Conservation (phyloP, 208 protist species). For the Trypanosoma grayi region DNA sequence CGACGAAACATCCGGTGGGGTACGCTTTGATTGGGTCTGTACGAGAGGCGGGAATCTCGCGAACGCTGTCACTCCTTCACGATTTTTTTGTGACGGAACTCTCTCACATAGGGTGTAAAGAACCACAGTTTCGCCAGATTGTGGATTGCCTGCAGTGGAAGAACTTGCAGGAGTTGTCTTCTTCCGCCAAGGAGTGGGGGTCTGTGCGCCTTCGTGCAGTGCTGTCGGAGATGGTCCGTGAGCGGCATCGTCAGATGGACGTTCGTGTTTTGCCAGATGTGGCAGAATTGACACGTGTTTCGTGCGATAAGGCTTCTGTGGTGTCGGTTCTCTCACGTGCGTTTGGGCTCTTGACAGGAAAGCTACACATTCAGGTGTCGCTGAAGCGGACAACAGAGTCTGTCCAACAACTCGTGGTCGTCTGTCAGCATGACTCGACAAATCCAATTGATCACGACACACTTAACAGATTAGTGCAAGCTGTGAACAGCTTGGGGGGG, state of each 20-base stretch:
- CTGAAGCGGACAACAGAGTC: slow-evolving; percentile 50
- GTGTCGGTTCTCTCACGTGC: slow-evolving; percentile 34
- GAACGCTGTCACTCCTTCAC: slow-evolving; percentile 48
- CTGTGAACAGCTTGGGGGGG: slow-evolving; percentile 50
- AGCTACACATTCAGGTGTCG: slow-evolving; percentile 58
- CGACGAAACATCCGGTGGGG: slow-evolving; percentile 38
- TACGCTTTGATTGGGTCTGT: slow-evolving; percentile 57
- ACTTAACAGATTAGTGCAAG: slow-evolving; percentile 30
- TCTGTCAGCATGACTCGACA: slow-evolving; percentile 42
- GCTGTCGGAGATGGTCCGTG: slow-evolving; percentile 55
- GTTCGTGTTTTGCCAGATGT: slow-evolving; percentile 55
- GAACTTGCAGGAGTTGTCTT: slow-evolving; percentile 49
- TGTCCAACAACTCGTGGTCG: slow-evolving; percentile 51
- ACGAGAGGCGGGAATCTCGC: slow-evolving; percentile 41
- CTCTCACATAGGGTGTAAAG: slow-evolving; percentile 30
- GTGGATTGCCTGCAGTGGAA: slow-evolving; percentile 59
- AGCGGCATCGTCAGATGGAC: slow-evolving; percentile 38
- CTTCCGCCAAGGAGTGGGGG: slow-evolving; percentile 40
- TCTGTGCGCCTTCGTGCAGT: slow-evolving; percentile 42
- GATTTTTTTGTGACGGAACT: slow-evolving; percentile 56
- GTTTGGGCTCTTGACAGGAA: slow-evolving; percentile 47
- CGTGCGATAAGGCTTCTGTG: slow-evolving; percentile 47
- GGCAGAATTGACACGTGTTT: slow-evolving; percentile 41
- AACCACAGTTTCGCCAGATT: slow-evolving; percentile 42
- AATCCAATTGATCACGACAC: slow-evolving; percentile 28